These are phyloP conservation scores for Senna siamea DNA, from an alignment of 306 rosid species.

Conservation along the genomic window DNA sequence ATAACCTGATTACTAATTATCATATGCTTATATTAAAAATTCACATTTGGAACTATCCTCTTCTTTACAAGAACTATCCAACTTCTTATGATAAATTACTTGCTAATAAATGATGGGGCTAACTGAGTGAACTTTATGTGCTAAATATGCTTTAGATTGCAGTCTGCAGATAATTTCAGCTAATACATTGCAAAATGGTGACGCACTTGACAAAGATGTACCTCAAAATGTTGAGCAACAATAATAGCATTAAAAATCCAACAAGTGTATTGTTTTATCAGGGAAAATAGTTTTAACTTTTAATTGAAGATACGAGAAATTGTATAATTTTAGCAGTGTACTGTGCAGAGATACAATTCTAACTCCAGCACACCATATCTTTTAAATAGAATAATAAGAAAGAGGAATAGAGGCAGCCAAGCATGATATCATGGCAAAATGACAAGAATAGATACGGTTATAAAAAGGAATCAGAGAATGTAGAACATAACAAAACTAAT, in stretches of 20 bases:
- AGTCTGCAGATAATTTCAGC: background rate
- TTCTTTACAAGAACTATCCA: no score
- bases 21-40: background rate
- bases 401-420: background rate
- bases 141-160: background rate
- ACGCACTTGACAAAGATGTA: background rate
- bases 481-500: no score
- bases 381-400: background rate
- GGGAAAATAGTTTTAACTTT: no score
- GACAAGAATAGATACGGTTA: no score
- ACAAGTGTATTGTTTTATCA: no score
- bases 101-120: background rate
- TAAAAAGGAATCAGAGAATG: no score
- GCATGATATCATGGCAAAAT: background rate
- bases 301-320: no score
- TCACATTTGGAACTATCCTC: background rate
- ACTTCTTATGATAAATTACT: background rate
- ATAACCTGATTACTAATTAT: background rate
- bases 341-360: no score
- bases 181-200: background rate
- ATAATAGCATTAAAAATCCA: background rate
- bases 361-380: background rate
- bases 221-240: background rate
- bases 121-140: background rate
- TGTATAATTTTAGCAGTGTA: no score